Base-by-base conservation (phyloP, 169 alveolate species). In the Plasmodium malariae region DNA sequence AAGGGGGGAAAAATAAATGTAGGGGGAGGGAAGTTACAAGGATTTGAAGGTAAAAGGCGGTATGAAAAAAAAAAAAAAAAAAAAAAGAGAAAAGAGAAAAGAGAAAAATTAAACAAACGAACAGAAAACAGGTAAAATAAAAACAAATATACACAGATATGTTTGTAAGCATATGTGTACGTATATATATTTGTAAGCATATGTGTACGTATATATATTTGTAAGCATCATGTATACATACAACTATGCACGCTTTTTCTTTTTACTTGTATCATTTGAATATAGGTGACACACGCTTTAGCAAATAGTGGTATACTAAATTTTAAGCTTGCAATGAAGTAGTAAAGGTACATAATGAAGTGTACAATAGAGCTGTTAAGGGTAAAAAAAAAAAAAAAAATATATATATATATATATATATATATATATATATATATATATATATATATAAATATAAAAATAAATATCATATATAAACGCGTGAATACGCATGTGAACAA, bases 271-370 rank as follows among this genome's bases (percentile, higher is more conserved):
- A 85, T 28, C 93, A 89, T 93, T 73, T 93, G 95, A 63, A 89
- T 19, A 57, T 86, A 87, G 19, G 95, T 93, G 14, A 93, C 92
- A 51, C 74, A 51, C 43, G 70, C 65, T 78, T 93, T 93, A 21
- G 62, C 19, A 45, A 26, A 85, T 43, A 73, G 62, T 1, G 89
- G 88, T 26, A 88, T 55, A 7, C 12, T 68, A 45, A 60, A 21
- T 80, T 72, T 88, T 48, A 62, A 57, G 34, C 88, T 67, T 54
- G 88, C 37, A 43, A 93, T 60, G 76, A 89, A 70, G 89, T 93
- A 93, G 72, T 93, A 93, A 48, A 83, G 36, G 93, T 93, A 93
- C 95, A 93, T 93, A 60, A 93, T 87, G 74, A 87, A 91, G 71
- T 93, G 95, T 2, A 93, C 92, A 63, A 74, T 7, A 14, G 90